Base-by-base conservation (phyloP, 306 rosid genomes). In the Carpinus fangiana region DNA sequence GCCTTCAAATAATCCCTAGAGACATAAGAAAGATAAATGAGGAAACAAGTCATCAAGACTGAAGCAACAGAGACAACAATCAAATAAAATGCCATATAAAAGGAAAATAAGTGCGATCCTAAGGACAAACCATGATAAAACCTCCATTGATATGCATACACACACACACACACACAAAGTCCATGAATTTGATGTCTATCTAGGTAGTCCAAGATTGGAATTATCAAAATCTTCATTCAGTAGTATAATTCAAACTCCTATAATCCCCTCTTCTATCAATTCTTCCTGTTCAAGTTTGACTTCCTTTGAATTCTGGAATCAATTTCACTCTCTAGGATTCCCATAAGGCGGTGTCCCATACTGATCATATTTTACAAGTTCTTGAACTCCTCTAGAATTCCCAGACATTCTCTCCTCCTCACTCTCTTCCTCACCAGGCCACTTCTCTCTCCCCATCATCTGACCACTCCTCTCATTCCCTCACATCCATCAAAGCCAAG, bases 1-100 rank as follows among this genome's bases (percentile, higher is more conserved):
- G 82, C 99, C 99, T 86, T 95, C 99, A 83, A 95, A 95, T 78
- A 95, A 76, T 34, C 99, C 99, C 99, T 95, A 82, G 61, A 80
- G 38, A 74, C 26, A 73, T 7, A n/a, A 72, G 80, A 45, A 85
- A 62, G 54, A 60, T 50, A 76, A 47, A 73, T 26, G 46, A 1
- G 48, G 76, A n/a, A 64, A 69, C 8, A 5, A 45, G 34, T 62
- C 69, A 64, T 72, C 20, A 64, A 70, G 48, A 71, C 26, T 28
- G 52, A 48, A 48, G 28, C 54, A 21, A 31, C 47, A 3, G 50
- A 66, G 18, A 66, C 50, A 38, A 38, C 21, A 9, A 66, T 26
- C 23, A 61, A 20, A 57, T 57, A 23, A 57, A 21, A 21, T 9
- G 4, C 12, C 7, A 21, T 10, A 57, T 57, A 8, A 23, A 60